Conservation (phyloP, 2,329 filamentous ascomycete genomes). For the Microdochium bolleyi region DNA sequence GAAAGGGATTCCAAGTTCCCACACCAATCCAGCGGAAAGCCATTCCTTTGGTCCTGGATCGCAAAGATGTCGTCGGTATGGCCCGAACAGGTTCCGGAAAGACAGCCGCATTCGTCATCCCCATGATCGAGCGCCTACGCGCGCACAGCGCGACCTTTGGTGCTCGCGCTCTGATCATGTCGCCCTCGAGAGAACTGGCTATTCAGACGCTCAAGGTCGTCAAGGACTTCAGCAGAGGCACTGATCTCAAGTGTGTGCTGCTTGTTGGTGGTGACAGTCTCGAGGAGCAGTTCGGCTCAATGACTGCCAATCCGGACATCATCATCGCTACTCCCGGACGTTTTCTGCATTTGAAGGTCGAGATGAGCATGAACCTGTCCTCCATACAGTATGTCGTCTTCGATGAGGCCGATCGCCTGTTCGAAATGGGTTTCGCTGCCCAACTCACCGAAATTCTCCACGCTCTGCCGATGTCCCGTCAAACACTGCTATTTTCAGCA, state of each 20-base stretch:
- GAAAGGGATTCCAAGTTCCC: slow-evolving; percentile 92
- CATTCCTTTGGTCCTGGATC: slow-evolving; percentile 82
- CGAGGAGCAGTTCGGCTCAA: slow-evolving; percentile 88
- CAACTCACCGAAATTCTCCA: slow-evolving; percentile 91
- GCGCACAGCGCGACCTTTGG: slow-evolving; percentile 82
- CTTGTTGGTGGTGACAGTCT: slow-evolving; percentile 92
- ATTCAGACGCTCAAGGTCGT: slow-evolving; percentile 94
- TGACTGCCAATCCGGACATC: slow-evolving; percentile 93
- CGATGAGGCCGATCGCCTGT: slow-evolving; percentile 92
- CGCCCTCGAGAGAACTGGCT: slow-evolving; percentile 87
- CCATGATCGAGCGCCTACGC: slow-evolving; percentile 93
- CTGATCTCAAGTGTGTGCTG: slow-evolving; percentile 82
- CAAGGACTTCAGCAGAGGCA: slow-evolving; percentile 85
- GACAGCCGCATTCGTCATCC: slow-evolving; percentile 95
- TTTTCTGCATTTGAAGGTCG: slow-evolving; percentile 93
- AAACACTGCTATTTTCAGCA: slow-evolving; percentile 91
- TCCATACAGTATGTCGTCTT: slow-evolving; percentile 94
- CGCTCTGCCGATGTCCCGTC: slow-evolving; percentile 72
- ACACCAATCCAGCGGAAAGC: slow-evolving; percentile 97
- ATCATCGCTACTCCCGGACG: slow-evolving; percentile 95
- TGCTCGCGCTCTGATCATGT: slow-evolving; percentile 78
- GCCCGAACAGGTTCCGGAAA: slow-evolving; percentile 97
- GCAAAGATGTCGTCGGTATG: slow-evolving; percentile 98
- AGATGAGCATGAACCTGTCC: slow-evolving; percentile 88
- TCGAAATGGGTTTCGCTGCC: slow-evolving; percentile 96